Base-by-base conservation (phyloP, 345 rosid species). In the Pseudoturritis turrita region DNA sequence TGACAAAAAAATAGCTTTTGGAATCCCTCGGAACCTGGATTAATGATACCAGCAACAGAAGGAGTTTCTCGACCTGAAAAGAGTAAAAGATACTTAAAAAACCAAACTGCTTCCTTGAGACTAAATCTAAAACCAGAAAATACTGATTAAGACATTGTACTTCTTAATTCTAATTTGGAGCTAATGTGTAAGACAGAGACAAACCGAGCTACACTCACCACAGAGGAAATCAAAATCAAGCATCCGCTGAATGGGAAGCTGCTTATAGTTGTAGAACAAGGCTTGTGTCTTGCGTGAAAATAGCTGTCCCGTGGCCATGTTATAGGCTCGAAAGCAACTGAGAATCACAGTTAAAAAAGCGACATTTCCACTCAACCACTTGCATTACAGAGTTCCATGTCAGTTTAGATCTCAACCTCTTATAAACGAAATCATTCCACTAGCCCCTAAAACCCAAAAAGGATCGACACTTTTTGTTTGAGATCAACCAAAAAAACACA, bases 211-310 rank as follows among this genome's bases (percentile, higher is more conserved):
- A n/a, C n/a, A n/a, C n/a, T n/a, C n/a, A n/a, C 99, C 99, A 31
- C 98, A 95, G 23, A 95, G 96, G 81, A 95, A 95, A 80, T 95
- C 99, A 58, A 95, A 95, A 82, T 95, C 98, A 69, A 95, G 99
- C 99, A 91, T 95, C 73, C 99, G 96, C 68, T 95, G 99, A 63
- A 95, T 81, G 6, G 99, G 99, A 64, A 89, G 98, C 81, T 87
- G 97, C 92, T 95, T 95, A 79, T 87, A 95, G 61, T 95, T 95
- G 69, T 95, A 95, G 81, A 95, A 91, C 56, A 89, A 64, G 46
- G 99, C 96, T 73, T 95, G 98, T n/a, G 98, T 91, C 15, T 89
- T 85, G 28, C 82, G 83, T 10, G 99, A 95, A 79, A 95, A 95
- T 3, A 91, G 84, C 64, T 95, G 99, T 35, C 99, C 99, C 13